Evolutionary conservation across 1,284 basidiomycete genomes (phyloP).

Genomic region (Cutaneotrichosporon cutaneum): DNA sequence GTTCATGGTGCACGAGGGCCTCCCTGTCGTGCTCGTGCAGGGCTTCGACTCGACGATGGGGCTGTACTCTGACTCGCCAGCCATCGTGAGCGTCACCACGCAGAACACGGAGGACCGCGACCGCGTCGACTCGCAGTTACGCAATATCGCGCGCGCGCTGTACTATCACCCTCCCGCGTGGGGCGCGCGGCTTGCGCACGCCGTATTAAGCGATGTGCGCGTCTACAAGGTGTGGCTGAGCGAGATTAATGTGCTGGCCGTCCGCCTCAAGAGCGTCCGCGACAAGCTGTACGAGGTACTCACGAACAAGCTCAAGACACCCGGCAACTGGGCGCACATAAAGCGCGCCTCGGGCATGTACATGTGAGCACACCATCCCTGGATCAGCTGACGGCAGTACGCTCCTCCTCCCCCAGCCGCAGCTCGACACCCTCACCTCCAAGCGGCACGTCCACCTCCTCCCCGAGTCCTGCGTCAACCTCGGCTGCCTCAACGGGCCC

Average conservation of each 20-base stretch:
- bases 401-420: slow-evolving; percentile 38
- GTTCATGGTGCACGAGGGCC: slow-evolving; percentile 50
- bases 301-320: slow-evolving; percentile 76
- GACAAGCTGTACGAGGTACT: slow-evolving; percentile 73
- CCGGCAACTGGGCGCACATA: slow-evolving; percentile 89
- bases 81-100: slow-evolving; percentile 47
- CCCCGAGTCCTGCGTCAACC: slow-evolving; percentile 47
- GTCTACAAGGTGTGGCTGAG: slow-evolving; percentile 66
- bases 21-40: slow-evolving; percentile 50
- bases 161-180: slow-evolving; percentile 49
- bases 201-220: slow-evolving; percentile 43
- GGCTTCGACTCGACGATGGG: slow-evolving; percentile 53
- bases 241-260: slow-evolving; percentile 89
- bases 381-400: slow-evolving; percentile 29
- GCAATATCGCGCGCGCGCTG: slow-evolving; percentile 39
- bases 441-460: slow-evolving; percentile 49
- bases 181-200: slow-evolving; percentile 48
- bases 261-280: slow-evolving; percentile 86
- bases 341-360: slow-evolving; percentile 57
- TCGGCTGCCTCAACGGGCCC: slow-evolving; percentile 47
- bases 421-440: slow-evolving; percentile 38
- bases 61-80: slow-evolving; percentile 48
- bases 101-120: slow-evolving; percentile 39
- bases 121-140: slow-evolving; percentile 47
- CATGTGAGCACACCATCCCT: slow-evolving; percentile 33